Base-by-base conservation (phyloP, 108 stramenopile species). In the Seminavis robusta region DNA sequence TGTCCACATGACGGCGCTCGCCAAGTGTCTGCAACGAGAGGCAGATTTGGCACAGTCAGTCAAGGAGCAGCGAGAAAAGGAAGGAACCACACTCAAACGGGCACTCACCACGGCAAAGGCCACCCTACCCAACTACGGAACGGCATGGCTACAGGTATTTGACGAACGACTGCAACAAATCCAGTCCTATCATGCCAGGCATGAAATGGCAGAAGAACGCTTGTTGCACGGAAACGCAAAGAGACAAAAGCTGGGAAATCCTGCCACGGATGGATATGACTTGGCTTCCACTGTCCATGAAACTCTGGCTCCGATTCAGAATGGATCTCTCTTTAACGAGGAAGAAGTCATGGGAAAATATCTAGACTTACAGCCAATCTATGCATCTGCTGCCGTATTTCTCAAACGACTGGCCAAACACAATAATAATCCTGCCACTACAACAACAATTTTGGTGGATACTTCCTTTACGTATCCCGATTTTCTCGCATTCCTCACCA, bases 311-410 rank as follows among this genome's bases (percentile, higher is more conserved):
- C 27, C 25, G 13, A 19, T 33, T 0, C 13, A 40, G 33, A 11
- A 26, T 13, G 65, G 57, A 43, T 16, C 41, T 2, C 0, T 63
- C 20, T 87, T 67, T 60, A 49, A 71, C 9, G 41, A 79, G 6
- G 83, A 93, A 55, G 85, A 93, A 80, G 71, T 86, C 43, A 67
- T 86, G 74, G 88, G 92, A 11, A 80, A 83, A 52, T 87, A 89
- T 70, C 51, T 87, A 17, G 86, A 86, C 73, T 69, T 93, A 59
- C 61, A 73, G 10, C 40, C 63, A 6, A 39, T 85, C 45, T 77
- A 81, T 61, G 48, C 68, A 64, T 31, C 57, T 52, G 52, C 51
- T 30, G 13, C 10, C 50, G 28, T 38, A 60, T 48, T n/a, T 40
- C 42, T 46, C 13, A 9, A 32, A 16, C 29, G 58, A 17, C 0